Evolutionary conservation across 2,329 filamentous ascomycete genomes (phyloP), one percentile per base, ranked within the genome.

Genomic region (Penicillium fuscoglaucum): DNA sequence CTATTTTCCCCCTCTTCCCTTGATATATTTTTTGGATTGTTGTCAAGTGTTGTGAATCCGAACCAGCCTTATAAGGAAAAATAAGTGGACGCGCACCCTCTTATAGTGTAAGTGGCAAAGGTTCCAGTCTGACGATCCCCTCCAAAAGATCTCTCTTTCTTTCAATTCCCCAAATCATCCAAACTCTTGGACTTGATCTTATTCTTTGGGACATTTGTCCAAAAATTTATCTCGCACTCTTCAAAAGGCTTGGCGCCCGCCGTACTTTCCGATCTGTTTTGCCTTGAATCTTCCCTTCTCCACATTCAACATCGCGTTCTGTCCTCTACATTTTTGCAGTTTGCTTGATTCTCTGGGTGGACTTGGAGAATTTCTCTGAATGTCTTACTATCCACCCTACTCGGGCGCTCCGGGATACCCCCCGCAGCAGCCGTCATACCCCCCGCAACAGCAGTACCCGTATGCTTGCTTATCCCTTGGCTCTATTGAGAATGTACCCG

Each of bases 361-460:
- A 45, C 40, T 24, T 43, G 6, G 29, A 21, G 35, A 31, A 12
- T 17, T 43, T 40, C 48, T 39, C 48, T 65, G 57, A 89, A 89
- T 88, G 86, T 87, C 86, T 65, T 85, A 84, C 69, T 88, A 87
- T 72, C 84, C 84, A 64, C 81, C 81, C 48, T 86, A 87, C 69
- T 77, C 80, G 71, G 81, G 81, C 55, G 79, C 82, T 64, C 79
- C 80, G 69, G 81, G 81, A 62, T 83, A 84, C 67, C 80, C 82
- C 80, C 84, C 81, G 65, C 78, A 69, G 54, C 75, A 72, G 64
- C 70, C 73, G 60, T 68, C 70, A 58, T 78, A 78, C 60, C 73
- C 72, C 52, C 70, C 74, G 56, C 74, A 69, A 59, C 72, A 76
- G 55, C 73, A 70, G 52, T 77, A 78, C 52, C 74, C 73, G 72